Evolutionary conservation across 164 flowering plant species (phyloP).

Genomic region (Hamamelis virginiana): DNA sequence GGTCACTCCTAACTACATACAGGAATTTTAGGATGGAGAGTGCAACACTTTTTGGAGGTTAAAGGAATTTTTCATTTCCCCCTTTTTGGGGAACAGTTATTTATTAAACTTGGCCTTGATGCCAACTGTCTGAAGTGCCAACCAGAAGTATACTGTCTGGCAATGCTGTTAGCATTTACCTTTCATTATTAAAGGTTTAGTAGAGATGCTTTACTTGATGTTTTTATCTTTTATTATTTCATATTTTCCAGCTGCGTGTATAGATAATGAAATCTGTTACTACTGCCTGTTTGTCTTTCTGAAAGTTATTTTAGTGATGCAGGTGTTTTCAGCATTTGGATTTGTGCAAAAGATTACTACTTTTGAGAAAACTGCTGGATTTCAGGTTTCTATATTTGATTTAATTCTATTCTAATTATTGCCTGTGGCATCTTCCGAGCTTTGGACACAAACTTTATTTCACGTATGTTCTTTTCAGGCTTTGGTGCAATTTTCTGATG

Average conservation of each 20-base stretch:
- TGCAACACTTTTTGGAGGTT: background rate
- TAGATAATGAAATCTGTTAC: background rate
- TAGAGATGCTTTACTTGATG: background rate
- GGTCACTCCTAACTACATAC: background rate
- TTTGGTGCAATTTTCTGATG: constrained; percentile 83
- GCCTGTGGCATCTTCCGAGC: background rate
- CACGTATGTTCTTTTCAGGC: constrained; percentile 48
- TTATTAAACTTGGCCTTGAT: background rate
- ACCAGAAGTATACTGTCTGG: too few species aligned
- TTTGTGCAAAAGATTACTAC: constrained; percentile 97
- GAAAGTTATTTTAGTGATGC: constrained; percentile 34
- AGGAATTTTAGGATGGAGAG: background rate
- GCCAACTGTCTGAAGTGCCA: background rate
- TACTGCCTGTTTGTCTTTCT: background rate
- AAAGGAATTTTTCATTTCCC: background rate
- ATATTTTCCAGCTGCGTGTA: background rate
- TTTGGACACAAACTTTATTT: constrained; percentile 12
- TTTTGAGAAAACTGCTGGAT: constrained; percentile 98
- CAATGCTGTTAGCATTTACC: background rate
- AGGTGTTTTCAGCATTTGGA: constrained; percentile 99
- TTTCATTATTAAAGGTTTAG: background rate
- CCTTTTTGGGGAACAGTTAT: background rate
- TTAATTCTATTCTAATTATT: background rate
- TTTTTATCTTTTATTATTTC: background rate
- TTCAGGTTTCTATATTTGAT: constrained; percentile 56